These are phyloP conservation scores for Babesia sp. DNA, from an alignment of 169 alveolate genomes.

Conservation along the genomic window DNA sequence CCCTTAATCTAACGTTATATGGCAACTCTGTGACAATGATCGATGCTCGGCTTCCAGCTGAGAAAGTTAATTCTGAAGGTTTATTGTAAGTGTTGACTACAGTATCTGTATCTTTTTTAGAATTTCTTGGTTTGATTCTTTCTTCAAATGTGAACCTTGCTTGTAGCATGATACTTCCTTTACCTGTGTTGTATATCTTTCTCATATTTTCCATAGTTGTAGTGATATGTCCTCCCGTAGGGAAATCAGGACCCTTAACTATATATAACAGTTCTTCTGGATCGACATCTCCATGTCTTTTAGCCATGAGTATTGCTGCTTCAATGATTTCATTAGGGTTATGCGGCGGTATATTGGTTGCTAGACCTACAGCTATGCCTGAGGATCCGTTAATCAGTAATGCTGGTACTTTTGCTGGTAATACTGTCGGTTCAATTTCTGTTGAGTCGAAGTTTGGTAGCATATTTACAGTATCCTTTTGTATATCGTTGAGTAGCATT, in stretches of 20 bases:
- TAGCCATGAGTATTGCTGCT: slow-evolving; percentile 68
- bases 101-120: slow-evolving; percentile 31
- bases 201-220: slow-evolving; percentile 51
- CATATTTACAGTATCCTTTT: slow-evolving; percentile 70
- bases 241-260: slow-evolving; percentile 82
- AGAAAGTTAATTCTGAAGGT: slow-evolving; percentile 25
- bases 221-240: slow-evolving; percentile 82
- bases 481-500: slow-evolving; percentile 69
- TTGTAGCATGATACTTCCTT: slow-evolving; percentile 73
- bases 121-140: slow-evolving; percentile 17
- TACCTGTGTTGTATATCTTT: slow-evolving; percentile 75
- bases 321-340: slow-evolving; percentile 75
- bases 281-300: slow-evolving; percentile 54
- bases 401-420: slow-evolving; percentile 79
- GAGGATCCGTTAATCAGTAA: slow-evolving; percentile 81
- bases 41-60: slow-evolving; percentile 58
- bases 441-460: slow-evolving; percentile 81
- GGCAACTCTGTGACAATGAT: slow-evolving; percentile 61
- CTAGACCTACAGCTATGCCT: slow-evolving; percentile 85
- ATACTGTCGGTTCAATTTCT: slow-evolving; percentile 80
- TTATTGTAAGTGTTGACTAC: slow-evolving; percentile 23
- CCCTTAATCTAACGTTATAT: slow-evolving; percentile 57
- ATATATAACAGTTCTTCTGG: slow-evolving; percentile 60
- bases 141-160: slow-evolving; percentile 56
- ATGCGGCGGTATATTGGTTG: slow-evolving; percentile 83